Base-by-base conservation (phyloP, 495 filamentous ascomycete genomes). In the Schizothecium vesticola region DNA sequence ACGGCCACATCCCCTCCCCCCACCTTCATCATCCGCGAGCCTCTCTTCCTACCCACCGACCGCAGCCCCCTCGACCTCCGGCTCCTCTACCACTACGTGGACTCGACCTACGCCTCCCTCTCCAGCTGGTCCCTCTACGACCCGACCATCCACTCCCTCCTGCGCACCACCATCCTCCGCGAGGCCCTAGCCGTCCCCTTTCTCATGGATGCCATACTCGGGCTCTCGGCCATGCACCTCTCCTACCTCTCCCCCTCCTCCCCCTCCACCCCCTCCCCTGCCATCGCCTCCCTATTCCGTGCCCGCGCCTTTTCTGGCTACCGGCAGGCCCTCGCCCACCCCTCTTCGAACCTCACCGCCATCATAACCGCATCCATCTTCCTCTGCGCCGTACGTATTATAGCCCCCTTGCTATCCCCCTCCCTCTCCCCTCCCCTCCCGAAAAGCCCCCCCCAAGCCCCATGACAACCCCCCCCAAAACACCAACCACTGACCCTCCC, bases 161-260 rank as follows among this genome's bases (percentile, higher is more conserved):
- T 86, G 22, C 73, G 75, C 59, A 74, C 80, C n/a, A 77, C 76
- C 16, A 63, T 85, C 16, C 77, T 82, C 56, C 76, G 84, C 62
- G 77, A 83, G 24, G 83, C 82, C 56, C 82, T 83, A 62, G 68
- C 76, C 58, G 78, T 76, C 31, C 81, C 80, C 1, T 86, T 83
- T 59, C 76, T 86, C n/a, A 80, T 86, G 78, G 73, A 86, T 64
- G 78, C 75, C 57, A 26, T 85, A 6, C 80, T 86, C 65, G 82
- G 75, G n/a, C 72, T 85, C 12, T 71, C 84, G 2, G 79, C 83
- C 8, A 72, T 82, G 33, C 83, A 70, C 60, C 75, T 16, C 72
- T 71, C 81, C 28, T 81, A 67, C 59, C 63, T 67, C 29, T 21
- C 67, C 5, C 56, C 36, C n/a, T 12, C 67, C 19, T 67, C 74